A percentile compares a stretch with the other conserved stretches of the same genome.
Conservation (phyloP, 2,329 filamentous ascomycete species). For the Colletotrichum sansevieriae region DNA sequence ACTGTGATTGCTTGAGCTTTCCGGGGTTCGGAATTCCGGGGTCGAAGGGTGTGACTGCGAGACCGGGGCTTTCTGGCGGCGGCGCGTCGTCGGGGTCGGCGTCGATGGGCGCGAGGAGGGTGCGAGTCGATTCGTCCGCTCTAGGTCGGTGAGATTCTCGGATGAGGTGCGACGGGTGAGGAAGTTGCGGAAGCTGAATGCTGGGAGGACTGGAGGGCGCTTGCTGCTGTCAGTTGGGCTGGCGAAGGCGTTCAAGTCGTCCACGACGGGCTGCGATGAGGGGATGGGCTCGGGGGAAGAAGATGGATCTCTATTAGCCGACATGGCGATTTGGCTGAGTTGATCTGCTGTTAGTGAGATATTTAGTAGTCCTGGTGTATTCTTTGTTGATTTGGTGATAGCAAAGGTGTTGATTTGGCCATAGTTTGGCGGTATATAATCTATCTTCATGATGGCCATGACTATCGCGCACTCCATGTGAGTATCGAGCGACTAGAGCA, state of each 20-base stretch:
- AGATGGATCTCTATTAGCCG: not conserved
- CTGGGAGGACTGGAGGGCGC: not conserved
- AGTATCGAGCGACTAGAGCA: not conserved
- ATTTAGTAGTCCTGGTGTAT: not conserved
- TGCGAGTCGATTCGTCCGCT: not conserved
- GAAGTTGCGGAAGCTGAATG: constrained; percentile 4
- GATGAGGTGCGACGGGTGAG: not conserved
- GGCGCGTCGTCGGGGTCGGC: not conserved
- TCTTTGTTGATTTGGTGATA: not conserved
- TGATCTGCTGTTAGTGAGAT: not conserved
- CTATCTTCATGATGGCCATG: not conserved
- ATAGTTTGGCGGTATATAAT: constrained; percentile 3
- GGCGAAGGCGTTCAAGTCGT: too few relatives aligned
- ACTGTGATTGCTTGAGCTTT: not conserved
- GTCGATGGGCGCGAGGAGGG: not conserved
- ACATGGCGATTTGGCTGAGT: not conserved
- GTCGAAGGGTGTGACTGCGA: not conserved
- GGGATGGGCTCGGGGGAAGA: too few relatives aligned
- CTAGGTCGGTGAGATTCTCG: constrained; percentile 16
- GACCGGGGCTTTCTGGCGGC: too few relatives aligned
- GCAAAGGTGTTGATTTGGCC: not conserved
- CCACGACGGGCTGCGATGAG: too few relatives aligned
- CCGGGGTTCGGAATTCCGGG: not conserved
- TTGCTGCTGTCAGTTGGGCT: too few relatives aligned
- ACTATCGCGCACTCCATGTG: constrained; percentile 6